A percentile compares a stretch with the other conserved stretches of the same genome.
Conservation (phyloP, 371 early-diverging fungal species). For the Apophysomyces elegans region DNA sequence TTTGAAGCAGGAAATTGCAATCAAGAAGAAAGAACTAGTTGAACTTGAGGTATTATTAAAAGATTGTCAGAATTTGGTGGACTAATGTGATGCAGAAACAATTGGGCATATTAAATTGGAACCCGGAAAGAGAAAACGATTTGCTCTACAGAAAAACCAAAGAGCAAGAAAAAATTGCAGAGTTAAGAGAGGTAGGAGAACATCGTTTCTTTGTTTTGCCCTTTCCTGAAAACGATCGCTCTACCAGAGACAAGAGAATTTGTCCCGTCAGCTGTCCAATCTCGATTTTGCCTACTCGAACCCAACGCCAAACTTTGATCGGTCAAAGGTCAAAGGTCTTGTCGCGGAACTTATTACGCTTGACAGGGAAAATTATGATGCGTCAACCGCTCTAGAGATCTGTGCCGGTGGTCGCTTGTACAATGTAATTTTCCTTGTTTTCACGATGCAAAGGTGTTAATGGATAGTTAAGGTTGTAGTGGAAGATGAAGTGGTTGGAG, state of each 20-base stretch:
- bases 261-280: constrained; percentile 54
- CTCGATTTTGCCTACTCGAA: constrained; percentile 75
- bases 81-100: constrained; percentile 20
- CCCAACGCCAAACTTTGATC: constrained; percentile 87
- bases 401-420: constrained; percentile 93
- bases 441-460: background rate
- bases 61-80: background rate
- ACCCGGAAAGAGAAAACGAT: constrained; percentile 53
- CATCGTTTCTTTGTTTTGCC: constrained; percentile 19
- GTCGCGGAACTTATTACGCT: constrained; percentile 88
- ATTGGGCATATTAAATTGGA: constrained; percentile 53
- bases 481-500: constrained; percentile 87
- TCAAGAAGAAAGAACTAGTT: constrained; percentile 49
- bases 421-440: constrained; percentile 60
- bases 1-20: constrained; percentile 44
- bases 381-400: constrained; percentile 87
- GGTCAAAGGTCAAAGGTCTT: constrained; percentile 86
- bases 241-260: constrained; percentile 47
- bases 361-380: constrained; percentile 61
- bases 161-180: constrained; percentile 33
- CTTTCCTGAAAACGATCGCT: constrained; percentile 11
- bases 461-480: constrained; percentile 79
- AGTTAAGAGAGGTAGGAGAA: constrained; percentile 46
- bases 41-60: constrained; percentile 33
- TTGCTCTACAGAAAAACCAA: constrained; percentile 40